These are phyloP conservation scores for Wickerhamomyces hampshirensis DNA, from an alignment of 805 yeast genomes.

Conservation along the genomic window DNA sequence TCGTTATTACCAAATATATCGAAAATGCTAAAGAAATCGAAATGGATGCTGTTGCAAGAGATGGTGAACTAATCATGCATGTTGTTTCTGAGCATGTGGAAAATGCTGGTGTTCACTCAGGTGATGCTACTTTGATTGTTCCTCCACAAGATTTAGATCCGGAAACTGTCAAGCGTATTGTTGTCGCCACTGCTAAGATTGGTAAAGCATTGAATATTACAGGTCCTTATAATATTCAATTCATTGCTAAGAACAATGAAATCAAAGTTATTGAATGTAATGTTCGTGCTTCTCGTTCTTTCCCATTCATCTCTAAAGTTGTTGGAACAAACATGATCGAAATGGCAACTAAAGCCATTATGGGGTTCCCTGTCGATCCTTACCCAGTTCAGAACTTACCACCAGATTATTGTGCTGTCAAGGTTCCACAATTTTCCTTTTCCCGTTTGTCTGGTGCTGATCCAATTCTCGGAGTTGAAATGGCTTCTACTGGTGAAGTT, in stretches of 20 bases:
- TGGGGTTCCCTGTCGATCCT: conserved; percentile 82
- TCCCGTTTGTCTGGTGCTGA: conserved; percentile 97
- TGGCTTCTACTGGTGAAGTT: conserved; percentile 99
- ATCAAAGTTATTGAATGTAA: conserved; percentile 98
- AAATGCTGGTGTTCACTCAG: conserved; percentile 99
- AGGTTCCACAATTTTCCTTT: conserved; percentile 97
- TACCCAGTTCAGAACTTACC: conserved; percentile 89
- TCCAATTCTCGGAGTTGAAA: conserved; percentile 96
- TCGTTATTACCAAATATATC: conserved; percentile 92
- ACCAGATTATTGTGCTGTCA: conserved; percentile 90
- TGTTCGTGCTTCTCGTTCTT: conserved; percentile 98
- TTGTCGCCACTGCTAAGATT: conserved; percentile 92
- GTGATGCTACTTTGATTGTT: conserved; percentile 95
- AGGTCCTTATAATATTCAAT: conserved; percentile 97
- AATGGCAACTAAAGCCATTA: conserved; percentile 93
- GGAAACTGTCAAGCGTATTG: conserved; percentile 87
- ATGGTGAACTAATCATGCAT: conserved; percentile 93
- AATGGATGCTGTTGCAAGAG: conserved; percentile 96
- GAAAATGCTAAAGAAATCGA: conserved; percentile 97
- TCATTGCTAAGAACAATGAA: conserved; percentile 91
- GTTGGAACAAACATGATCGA: conserved; percentile 95
- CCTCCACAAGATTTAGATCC: conserved; percentile 95
- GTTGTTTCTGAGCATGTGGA: conserved; percentile 98
- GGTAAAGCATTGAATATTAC: conserved; percentile 93
- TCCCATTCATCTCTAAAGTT: conserved; percentile 97